These are phyloP conservation scores for Fraxinus quadrangulata DNA, from an alignment of 257 asterid species.

Conservation along the genomic window DNA sequence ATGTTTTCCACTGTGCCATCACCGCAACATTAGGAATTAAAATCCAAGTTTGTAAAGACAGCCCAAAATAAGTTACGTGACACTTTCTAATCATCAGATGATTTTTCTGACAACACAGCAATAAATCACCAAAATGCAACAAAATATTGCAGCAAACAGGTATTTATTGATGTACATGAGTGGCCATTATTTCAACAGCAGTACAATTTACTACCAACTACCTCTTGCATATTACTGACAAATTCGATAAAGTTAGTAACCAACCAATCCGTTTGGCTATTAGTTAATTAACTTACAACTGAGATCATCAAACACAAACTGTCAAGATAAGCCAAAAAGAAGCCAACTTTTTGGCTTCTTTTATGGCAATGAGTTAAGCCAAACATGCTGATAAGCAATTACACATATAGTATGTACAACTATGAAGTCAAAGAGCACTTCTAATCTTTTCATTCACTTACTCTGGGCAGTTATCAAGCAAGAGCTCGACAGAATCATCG, in stretches of 20 bases:
- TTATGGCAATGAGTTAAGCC: not conserved
- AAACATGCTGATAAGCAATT: not conserved
- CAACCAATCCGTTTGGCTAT: not conserved
- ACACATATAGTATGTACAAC: not conserved
- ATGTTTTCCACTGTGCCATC: not conserved
- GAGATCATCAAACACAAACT: not conserved
- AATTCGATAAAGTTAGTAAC: constrained; percentile 5
- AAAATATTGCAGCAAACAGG: not conserved
- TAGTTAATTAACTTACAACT: not conserved
- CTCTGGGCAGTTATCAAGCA: constrained; percentile 89
- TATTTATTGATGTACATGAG: not conserved
- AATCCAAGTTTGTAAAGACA: not conserved
- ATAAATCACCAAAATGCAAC: not conserved
- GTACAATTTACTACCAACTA: not conserved
- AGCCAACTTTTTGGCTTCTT: not conserved
- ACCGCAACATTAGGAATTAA: not conserved
- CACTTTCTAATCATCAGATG: constrained; percentile 1
- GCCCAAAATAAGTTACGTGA: not conserved
- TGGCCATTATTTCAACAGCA: not conserved
- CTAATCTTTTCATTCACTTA: constrained; percentile 39
- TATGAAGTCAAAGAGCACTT: constrained; percentile 14
- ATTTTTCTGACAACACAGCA: not conserved
- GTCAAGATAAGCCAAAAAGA: not conserved
- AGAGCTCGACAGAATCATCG: constrained; percentile 71
- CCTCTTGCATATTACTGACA: constrained; percentile 21